Evolutionary conservation across 148 eudicot genomes (phyloP).

Genomic region (Nepenthes mirabilis): DNA sequence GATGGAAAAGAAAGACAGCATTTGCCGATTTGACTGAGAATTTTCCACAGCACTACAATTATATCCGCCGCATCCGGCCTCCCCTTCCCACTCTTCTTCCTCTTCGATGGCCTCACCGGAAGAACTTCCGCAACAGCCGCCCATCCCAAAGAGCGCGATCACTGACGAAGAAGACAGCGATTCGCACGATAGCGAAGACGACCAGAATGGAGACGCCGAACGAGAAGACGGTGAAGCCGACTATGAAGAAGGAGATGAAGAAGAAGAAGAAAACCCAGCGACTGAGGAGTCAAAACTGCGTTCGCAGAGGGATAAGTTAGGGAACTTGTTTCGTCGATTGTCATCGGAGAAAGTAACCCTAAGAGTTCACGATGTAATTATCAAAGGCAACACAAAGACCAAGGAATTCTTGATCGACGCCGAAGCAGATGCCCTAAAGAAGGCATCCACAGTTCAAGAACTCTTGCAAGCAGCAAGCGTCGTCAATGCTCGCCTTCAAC

Average conservation of each 20-base stretch:
- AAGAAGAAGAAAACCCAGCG: conserved; percentile 5
- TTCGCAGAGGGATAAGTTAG: conserved; percentile 30
- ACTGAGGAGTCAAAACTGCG: conserved; percentile 16
- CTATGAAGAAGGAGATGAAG: conserved; percentile 9
- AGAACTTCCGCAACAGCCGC: conserved; percentile 2
- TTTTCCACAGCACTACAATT: too few species aligned
- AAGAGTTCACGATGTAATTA: conserved; percentile 62
- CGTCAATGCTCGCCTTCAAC: conserved; percentile 30
- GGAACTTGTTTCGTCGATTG: conserved; percentile 27
- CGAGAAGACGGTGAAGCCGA: conserved; percentile 15
- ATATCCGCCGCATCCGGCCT: background rate
- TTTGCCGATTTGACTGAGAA: too few species aligned
- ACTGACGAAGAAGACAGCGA: conserved; percentile 1
- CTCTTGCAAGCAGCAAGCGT: conserved; percentile 51
- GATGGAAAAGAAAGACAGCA: too few species aligned
- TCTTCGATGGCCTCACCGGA: conserved; percentile 5
- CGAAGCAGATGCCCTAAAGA: conserved; percentile 37
- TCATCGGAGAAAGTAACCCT: conserved; percentile 37
- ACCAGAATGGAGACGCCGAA: conserved; percentile 8
- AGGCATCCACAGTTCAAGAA: conserved; percentile 49
- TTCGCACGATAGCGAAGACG: conserved; percentile 6
- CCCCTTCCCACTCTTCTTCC: background rate
- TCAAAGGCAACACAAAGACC: conserved; percentile 66
- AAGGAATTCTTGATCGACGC: conserved; percentile 55
- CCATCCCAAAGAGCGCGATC: background rate